Conservation (phyloP, 2,329 filamentous ascomycete genomes). For the Scytalidium sp. region DNA sequence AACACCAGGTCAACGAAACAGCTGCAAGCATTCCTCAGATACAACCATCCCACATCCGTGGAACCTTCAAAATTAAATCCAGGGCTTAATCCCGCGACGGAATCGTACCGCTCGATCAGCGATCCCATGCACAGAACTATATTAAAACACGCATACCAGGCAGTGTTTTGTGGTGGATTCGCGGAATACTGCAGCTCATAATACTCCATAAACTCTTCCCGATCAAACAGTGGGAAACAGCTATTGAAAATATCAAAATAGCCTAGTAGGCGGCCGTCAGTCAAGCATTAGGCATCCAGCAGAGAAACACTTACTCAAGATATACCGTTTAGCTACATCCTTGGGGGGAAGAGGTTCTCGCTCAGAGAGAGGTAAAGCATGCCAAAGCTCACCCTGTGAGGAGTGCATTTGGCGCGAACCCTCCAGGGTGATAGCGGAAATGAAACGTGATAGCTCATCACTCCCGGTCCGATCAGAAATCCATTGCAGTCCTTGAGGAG, state of each 20-base stretch:
- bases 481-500: slow-evolving; percentile 9
- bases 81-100: not conserved
- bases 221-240: slow-evolving; percentile 6
- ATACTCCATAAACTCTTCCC: slow-evolving; percentile 3
- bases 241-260: slow-evolving; percentile 7
- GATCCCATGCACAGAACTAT: slow-evolving; percentile 3
- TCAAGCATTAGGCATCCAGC: not conserved
- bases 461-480: slow-evolving; percentile 8
- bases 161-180: slow-evolving; percentile 1
- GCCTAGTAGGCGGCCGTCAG: not conserved
- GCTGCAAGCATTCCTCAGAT: slow-evolving; percentile 8
- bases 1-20: slow-evolving; percentile 7
- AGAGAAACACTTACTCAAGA: slow-evolving; percentile 1
- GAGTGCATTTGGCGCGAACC: not conserved
- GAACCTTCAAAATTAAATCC: not conserved
- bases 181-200: slow-evolving; percentile 5
- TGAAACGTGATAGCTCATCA: not conserved
- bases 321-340: slow-evolving; percentile 5
- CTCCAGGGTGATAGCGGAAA: not conserved
- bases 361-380: not conserved
- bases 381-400: not conserved
- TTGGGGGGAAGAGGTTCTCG: slow-evolving; percentile 8
- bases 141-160: slow-evolving; percentile 10
- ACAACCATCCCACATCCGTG: not conserved
- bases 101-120: not conserved